Percentiles rank a stretch among this genome's conserved stretches.
Evolutionary conservation across 2,329 filamentous ascomycete species (phyloP).

Genomic region (Camillea tinctor): DNA sequence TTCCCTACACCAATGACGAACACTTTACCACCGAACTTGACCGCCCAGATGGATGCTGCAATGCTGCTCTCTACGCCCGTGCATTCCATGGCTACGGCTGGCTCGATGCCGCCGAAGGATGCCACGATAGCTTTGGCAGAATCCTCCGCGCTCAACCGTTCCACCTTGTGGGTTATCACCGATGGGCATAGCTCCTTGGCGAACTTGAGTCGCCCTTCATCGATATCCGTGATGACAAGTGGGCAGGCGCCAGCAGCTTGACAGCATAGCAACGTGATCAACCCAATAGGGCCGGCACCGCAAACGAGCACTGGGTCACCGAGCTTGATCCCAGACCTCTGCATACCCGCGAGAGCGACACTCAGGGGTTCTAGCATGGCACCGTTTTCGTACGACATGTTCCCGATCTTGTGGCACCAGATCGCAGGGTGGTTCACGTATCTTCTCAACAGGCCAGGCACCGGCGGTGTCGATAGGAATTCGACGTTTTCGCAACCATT

Average conservation of each 20-base stretch:
- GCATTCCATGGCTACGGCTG: slow-evolving; percentile 82
- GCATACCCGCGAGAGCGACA: slow-evolving; percentile 84
- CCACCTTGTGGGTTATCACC: slow-evolving; percentile 78
- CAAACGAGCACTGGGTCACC: slow-evolving; percentile 88
- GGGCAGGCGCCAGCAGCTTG: slow-evolving; percentile 86
- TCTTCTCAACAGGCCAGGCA: slow-evolving; percentile 80
- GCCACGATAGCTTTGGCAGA: slow-evolving; percentile 67
- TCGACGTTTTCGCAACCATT: slow-evolving; percentile 86
- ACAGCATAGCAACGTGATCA: slow-evolving; percentile 82
- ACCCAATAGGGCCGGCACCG: slow-evolving; percentile 89
- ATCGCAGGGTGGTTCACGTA: slow-evolving; percentile 93
- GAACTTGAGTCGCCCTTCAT: slow-evolving; percentile 79
- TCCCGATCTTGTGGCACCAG: slow-evolving; percentile 95
- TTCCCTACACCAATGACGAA: slow-evolving; percentile 95
- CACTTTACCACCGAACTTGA: slow-evolving; percentile 94
- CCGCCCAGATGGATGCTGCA: slow-evolving; percentile 79
- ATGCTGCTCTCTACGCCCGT: slow-evolving; percentile 93
- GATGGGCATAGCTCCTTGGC: slow-evolving; percentile 80
- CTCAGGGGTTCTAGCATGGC: slow-evolving; percentile 87
- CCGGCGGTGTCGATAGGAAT: slow-evolving; percentile 89
- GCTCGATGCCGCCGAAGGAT: slow-evolving; percentile 75
- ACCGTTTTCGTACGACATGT: slow-evolving; percentile 90
- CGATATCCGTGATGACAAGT: slow-evolving; percentile 92
- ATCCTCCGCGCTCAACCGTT: slow-evolving; percentile 65
- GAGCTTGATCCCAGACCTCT: slow-evolving; percentile 75